These are phyloP conservation scores for Phytopythium boreale DNA, from an alignment of 352 stramenopile genomes.

Conservation along the genomic window DNA sequence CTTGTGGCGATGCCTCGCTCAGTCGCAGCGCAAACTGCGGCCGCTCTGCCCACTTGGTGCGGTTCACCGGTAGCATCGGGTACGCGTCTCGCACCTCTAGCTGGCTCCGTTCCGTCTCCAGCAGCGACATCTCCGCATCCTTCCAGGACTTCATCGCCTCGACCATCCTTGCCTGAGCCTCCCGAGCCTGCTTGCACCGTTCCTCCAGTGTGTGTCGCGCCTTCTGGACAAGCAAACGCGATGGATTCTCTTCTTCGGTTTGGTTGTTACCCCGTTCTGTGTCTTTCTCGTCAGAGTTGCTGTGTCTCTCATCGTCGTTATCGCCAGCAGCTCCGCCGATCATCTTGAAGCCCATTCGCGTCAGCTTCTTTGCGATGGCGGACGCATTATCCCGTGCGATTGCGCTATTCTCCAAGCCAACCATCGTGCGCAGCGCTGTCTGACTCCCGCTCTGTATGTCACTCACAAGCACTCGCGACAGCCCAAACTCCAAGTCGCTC, in stretches of 20 bases:
- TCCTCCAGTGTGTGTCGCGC: slow-evolving; percentile 47
- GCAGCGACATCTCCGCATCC: slow-evolving; percentile 60
- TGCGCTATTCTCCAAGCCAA: slow-evolving; percentile 28
- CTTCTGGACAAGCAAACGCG: slow-evolving; percentile 44
- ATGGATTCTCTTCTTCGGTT: slow-evolving; percentile 22
- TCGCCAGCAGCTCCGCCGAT: slow-evolving; percentile 7
- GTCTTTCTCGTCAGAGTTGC: background rate
- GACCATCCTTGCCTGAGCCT: slow-evolving; percentile 50
- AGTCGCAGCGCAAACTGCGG: slow-evolving; percentile 51
- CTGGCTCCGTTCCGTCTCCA: slow-evolving; percentile 50
- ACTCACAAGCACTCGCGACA: slow-evolving; percentile 37
- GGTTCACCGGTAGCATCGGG: slow-evolving; percentile 43
- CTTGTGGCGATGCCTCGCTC: slow-evolving; percentile 26
- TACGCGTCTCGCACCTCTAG: slow-evolving; percentile 38
- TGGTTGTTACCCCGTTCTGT: slow-evolving; percentile 11
- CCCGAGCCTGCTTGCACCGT: slow-evolving; percentile 44
- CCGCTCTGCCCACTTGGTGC: slow-evolving; percentile 60
- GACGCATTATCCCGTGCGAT: slow-evolving; percentile 47
- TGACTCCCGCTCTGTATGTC: slow-evolving; percentile 46
- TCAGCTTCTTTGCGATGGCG: slow-evolving; percentile 40
- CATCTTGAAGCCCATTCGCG: slow-evolving; percentile 64
- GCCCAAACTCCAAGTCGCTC: slow-evolving; percentile 64
- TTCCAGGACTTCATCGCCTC: slow-evolving; percentile 74
- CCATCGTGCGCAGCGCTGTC: slow-evolving; percentile 32
- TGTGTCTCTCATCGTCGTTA: slow-evolving; percentile 8